Conservation (phyloP, 73 alveolate species). For the Paramecium octaurelia region DNA sequence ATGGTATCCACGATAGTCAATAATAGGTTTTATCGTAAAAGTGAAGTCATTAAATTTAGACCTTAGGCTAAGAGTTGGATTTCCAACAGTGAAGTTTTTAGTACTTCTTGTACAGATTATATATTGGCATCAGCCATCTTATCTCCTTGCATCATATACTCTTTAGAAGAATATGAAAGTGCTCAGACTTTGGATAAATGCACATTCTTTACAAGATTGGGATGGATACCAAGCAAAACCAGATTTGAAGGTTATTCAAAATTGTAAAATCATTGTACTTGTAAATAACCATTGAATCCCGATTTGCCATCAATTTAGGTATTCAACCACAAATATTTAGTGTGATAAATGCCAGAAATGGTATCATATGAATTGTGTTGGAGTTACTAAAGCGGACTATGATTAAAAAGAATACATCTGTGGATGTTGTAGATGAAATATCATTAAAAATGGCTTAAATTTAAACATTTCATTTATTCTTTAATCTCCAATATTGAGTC, state of each 20-base stretch:
- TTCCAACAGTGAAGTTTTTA: neutral
- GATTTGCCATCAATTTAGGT: neutral
- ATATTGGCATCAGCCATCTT: neutral
- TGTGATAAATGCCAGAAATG: slow-evolving; percentile 34
- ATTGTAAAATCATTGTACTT: neutral
- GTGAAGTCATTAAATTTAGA: slow-evolving; percentile 16
- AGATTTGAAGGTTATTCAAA: neutral
- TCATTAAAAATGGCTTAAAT: neutral
- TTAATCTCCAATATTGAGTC: neutral
- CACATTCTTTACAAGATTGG: slow-evolving; percentile 17
- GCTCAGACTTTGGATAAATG: neutral
- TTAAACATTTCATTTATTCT: neutral
- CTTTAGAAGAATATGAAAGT: slow-evolving; percentile 34
- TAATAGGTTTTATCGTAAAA: neutral
- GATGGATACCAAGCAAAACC: neutral
- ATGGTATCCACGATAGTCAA: neutral
- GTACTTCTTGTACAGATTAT: neutral
- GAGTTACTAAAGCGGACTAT: slow-evolving; percentile 4
- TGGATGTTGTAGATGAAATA: slow-evolving; percentile 55
- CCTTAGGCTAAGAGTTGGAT: neutral
- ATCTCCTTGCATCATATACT: neutral
- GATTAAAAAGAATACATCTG: slow-evolving; percentile 31
- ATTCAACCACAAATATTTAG: neutral
- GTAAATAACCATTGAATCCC: slow-evolving; percentile 32
- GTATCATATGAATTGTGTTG: slow-evolving; percentile 41